phyloP scores from a whole-genome alignment of 495 filamentous ascomycete genomes.

The Daldinia decipiens region DNA sequence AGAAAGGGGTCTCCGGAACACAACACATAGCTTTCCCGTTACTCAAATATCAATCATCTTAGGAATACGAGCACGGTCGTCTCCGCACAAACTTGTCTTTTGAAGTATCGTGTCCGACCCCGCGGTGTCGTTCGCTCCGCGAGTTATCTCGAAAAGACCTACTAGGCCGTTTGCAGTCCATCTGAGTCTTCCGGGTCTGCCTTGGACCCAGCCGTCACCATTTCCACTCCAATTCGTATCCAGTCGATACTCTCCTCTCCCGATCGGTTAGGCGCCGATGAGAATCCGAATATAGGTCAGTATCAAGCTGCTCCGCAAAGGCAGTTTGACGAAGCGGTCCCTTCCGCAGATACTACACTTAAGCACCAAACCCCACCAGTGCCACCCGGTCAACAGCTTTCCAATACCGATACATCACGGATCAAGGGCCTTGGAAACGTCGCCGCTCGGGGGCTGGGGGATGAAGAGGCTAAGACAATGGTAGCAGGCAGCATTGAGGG shows the following conservation, averaged over 20 bases:
- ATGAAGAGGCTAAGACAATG: slow-evolving; percentile 43
- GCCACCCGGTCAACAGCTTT: slow-evolving; percentile 25
- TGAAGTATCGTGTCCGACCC: slow-evolving; percentile 28
- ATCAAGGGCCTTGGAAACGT: slow-evolving; percentile 33
- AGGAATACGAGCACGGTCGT: slow-evolving; percentile 25
- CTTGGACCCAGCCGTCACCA: slow-evolving; percentile 57
- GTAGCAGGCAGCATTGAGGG: slow-evolving; percentile 48
- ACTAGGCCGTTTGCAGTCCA: slow-evolving; percentile 25
- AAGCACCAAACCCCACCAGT: slow-evolving; percentile 30
- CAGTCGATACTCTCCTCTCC: slow-evolving; percentile 61
- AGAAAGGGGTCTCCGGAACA: slow-evolving; percentile 29
- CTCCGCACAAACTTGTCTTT: slow-evolving; percentile 10
- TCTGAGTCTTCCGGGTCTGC: slow-evolving; percentile 37
- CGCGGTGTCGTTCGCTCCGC: slow-evolving; percentile 34
- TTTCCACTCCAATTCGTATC: slow-evolving; percentile 61
- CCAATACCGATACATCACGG: slow-evolving; percentile 31
- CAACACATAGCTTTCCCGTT: slow-evolving; percentile 22
- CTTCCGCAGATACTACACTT: slow-evolving; percentile 39
- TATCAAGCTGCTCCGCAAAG: slow-evolving; percentile 49
- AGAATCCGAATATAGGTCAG: slow-evolving; percentile 46
- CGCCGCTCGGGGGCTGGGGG: slow-evolving; percentile 35
- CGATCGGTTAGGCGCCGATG: slow-evolving; percentile 55
- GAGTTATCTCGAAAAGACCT: slow-evolving; percentile 31
- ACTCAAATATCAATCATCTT: slow-evolving; percentile 28
- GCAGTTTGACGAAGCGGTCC: slow-evolving; percentile 51